Evolutionary conservation across 2,329 filamentous ascomycete species (phyloP).

Genomic region (Botryotinia globosa): DNA sequence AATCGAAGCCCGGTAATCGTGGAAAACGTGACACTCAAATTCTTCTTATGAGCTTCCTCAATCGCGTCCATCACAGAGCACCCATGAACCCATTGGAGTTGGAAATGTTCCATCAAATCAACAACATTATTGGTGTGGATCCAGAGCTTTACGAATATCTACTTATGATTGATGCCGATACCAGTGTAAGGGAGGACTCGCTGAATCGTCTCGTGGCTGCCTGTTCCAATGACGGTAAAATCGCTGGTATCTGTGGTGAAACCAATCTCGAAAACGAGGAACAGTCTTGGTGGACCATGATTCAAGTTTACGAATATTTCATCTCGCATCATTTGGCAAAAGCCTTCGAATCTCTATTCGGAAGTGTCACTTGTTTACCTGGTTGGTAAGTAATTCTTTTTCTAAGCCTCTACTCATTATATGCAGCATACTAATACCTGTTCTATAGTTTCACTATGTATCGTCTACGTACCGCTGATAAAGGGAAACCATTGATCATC

Average conservation of each 20-base stretch:
- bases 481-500: constrained; percentile 91
- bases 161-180: constrained; percentile 97
- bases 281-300: constrained; percentile 98
- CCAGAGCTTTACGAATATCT: constrained; percentile 97
- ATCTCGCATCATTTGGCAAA: constrained; percentile 97
- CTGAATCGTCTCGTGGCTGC: constrained; percentile 88
- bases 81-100: constrained; percentile 95
- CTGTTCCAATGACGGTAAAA: constrained; percentile 91
- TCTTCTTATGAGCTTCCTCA: constrained; percentile 93
- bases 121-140: constrained; percentile 98
- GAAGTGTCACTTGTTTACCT: constrained; percentile 96
- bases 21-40: constrained; percentile 99
- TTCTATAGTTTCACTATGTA: constrained; percentile 92
- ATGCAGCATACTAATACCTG: constrained; percentile 39
- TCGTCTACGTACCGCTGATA: constrained; percentile 87
- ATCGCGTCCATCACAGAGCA: constrained; percentile 89
- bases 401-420: neutral
- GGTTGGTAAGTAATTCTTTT: constrained; percentile 73
- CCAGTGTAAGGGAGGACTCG: constrained; percentile 86
- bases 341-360: constrained; percentile 96
- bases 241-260: constrained; percentile 96
- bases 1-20: constrained; percentile 92
- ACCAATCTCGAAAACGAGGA: constrained; percentile 96
- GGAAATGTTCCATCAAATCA: constrained; percentile 98
- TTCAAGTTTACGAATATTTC: constrained; percentile 99